Evolutionary conservation across 1,284 basidiomycete species (phyloP), one percentile per base, ranked within the genome.

Genomic region (Rhodotorula sp.): DNA sequence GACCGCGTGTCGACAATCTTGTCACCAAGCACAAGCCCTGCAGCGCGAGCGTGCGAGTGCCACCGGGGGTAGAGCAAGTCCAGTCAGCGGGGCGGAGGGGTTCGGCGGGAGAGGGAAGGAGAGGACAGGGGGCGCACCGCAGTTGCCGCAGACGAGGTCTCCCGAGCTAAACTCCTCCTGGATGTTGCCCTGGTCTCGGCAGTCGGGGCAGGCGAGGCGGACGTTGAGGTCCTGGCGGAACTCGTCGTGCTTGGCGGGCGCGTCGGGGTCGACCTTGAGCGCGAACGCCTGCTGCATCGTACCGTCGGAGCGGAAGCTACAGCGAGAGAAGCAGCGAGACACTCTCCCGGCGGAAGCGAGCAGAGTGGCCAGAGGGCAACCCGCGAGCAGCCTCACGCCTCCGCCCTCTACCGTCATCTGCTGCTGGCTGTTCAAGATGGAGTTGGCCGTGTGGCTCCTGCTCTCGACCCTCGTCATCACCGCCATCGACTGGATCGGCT

Each of bases 101-200:
- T 6, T 29, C 17, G 53, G 32, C 59, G 0, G 27, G 10, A 36
- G 13, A 0, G 25, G 21, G 32, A 25, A 27, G 27, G 25, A 25
- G n/a, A 29, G 22, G 34, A n/a, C n/a, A n/a, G n/a, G 29, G 12
- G 53, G 60, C 77, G 97, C 86, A 75, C 97, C 97, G 85, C 97
- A 99, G 76, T 89, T 89, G 76, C 92, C 94, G 84, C 97, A 99
- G 74, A 98, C 96, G 77, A 99, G 87, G 83, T 99, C 97, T 79
- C 97, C 97, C 76, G 91, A 92, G 79, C 92, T 91, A 84, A 97
- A 98, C 84, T 98, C 94, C 84, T 99, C 97, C 78, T 95, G 87
- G 79, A 99, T 92, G 77, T 96, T 90, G 25, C 94, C 93, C 78
- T 92, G 92, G 71, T 92, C 92, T 82, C 89, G 87, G 84, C 96